These are phyloP conservation scores for Obelidium mucronatum DNA, from an alignment of 192 early-diverging fungal genomes.

Conservation along the genomic window DNA sequence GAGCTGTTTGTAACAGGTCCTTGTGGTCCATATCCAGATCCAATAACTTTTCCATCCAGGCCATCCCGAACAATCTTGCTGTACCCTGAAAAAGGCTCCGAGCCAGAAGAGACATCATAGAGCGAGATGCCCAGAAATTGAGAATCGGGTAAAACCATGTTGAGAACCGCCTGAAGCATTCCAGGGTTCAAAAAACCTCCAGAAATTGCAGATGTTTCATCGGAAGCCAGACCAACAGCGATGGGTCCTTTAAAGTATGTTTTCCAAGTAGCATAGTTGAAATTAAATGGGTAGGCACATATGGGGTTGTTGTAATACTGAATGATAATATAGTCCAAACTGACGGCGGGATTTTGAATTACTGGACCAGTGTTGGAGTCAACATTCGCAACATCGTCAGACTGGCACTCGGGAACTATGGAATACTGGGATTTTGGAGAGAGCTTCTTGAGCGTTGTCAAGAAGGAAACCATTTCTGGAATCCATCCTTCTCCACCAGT, in stretches of 20 bases:
- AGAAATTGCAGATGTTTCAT: slow-evolving; percentile 3
- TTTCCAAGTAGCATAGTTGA: slow-evolving; percentile 21
- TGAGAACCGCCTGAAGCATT: slow-evolving; percentile 11
- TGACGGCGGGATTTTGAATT: not conserved
- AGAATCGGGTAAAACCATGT: slow-evolving; percentile 5
- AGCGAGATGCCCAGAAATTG: slow-evolving; percentile 9
- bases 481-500: not conserved
- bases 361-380: slow-evolving; percentile 22
- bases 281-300: slow-evolving; percentile 20
- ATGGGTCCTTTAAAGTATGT: not conserved
- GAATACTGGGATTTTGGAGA: not conserved
- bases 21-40: not conserved
- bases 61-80: not conserved
- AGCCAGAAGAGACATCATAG: slow-evolving; percentile 17
- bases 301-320: slow-evolving; percentile 37
- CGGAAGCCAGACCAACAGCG: slow-evolving; percentile 12
- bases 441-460: not conserved
- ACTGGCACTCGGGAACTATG: slow-evolving; percentile 15
- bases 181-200: slow-evolving; percentile 13
- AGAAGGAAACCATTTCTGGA: slow-evolving; percentile 2
- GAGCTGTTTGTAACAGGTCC: not conserved
- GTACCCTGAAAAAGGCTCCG: not conserved
- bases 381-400: not conserved
- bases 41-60: not conserved
- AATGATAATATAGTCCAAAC: slow-evolving; percentile 23